phyloP scores from a whole-genome alignment of 1,284 basidiomycete species.

The Ustilago tritici region DNA sequence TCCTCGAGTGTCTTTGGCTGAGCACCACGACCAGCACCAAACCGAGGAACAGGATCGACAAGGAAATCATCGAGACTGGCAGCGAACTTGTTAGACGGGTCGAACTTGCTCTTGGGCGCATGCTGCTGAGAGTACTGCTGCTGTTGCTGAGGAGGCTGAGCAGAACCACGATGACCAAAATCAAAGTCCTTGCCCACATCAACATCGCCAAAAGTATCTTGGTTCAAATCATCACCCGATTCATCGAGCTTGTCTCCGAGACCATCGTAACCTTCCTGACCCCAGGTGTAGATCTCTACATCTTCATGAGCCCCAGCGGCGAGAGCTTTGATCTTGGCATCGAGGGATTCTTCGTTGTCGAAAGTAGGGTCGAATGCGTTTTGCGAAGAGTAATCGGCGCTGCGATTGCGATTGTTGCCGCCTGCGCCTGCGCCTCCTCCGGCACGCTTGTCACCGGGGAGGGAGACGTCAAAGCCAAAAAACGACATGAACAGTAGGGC shows the following conservation, averaged over 20 bases:
- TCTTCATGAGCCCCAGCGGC: slow-evolving; percentile 75
- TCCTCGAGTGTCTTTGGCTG: slow-evolving; percentile 68
- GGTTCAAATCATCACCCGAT: slow-evolving; percentile 70
- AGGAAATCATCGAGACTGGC: slow-evolving; percentile 68
- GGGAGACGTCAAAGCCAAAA: slow-evolving; percentile 68
- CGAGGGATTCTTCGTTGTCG: slow-evolving; percentile 62
- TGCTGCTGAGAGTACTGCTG: slow-evolving; percentile 20
- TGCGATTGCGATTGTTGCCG: neutral
- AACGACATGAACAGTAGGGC: slow-evolving; percentile 62
- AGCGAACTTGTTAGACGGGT: slow-evolving; percentile 57
- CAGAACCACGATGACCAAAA: slow-evolving; percentile 74
- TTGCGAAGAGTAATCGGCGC: slow-evolving; percentile 18
- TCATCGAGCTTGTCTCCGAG: slow-evolving; percentile 88
- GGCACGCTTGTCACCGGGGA: slow-evolving; percentile 55
- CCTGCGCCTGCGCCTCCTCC: neutral
- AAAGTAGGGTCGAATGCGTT: slow-evolving; percentile 49
- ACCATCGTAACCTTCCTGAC: slow-evolving; percentile 88
- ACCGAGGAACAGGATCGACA: slow-evolving; percentile 53
- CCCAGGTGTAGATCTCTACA: slow-evolving; percentile 87
- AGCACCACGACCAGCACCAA: slow-evolving; percentile 35
- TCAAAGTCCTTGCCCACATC: slow-evolving; percentile 84
- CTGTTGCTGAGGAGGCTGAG: slow-evolving; percentile 17
- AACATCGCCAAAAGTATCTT: slow-evolving; percentile 87
- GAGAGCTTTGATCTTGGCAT: slow-evolving; percentile 71
- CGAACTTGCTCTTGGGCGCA: slow-evolving; percentile 43